These are phyloP conservation scores for Dictyostelium firmibasis DNA, from an alignment of 78 protist genomes.

Conservation along the genomic window DNA sequence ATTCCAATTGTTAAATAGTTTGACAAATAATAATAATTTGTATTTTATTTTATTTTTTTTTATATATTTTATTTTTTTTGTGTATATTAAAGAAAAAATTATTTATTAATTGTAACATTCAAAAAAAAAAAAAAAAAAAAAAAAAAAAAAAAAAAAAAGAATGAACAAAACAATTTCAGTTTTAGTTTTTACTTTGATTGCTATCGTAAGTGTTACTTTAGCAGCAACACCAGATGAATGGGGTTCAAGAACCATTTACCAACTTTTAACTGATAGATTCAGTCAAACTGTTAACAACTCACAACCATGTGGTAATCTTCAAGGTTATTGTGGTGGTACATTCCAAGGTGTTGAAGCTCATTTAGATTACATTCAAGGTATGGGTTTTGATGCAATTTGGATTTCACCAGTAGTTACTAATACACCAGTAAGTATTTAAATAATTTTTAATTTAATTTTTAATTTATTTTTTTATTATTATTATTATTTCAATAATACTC, in stretches of 20 bases:
- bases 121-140: no score
- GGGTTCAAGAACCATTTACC: constrained; percentile 65
- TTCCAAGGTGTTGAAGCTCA: constrained; percentile 78
- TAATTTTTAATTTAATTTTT: no score
- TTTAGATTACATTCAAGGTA: constrained; percentile 91
- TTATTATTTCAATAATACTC: no score
- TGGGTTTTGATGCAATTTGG: constrained; percentile 97
- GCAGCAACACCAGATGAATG: constrained; percentile 48
- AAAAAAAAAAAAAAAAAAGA: no score
- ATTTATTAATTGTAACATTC: no score
- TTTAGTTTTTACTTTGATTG: not conserved
- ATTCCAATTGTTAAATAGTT: not conserved
- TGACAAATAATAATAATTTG: no score
- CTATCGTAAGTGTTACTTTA: not conserved
- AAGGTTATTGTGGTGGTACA: constrained; percentile 95
- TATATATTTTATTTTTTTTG: no score
- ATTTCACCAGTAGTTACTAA: constrained; percentile 91
- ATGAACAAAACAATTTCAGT: not conserved
- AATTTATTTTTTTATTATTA: no score
- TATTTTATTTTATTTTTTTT: no score
- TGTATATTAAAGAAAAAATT: no score
- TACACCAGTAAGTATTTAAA: constrained; percentile 76
- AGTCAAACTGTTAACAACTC: constrained; percentile 40
- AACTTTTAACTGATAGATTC: constrained; percentile 94
- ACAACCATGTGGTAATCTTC: constrained; percentile 55